Base-by-base conservation (phyloP, 176 grass and related monocot genomes). In the Secale cereale region DNA sequence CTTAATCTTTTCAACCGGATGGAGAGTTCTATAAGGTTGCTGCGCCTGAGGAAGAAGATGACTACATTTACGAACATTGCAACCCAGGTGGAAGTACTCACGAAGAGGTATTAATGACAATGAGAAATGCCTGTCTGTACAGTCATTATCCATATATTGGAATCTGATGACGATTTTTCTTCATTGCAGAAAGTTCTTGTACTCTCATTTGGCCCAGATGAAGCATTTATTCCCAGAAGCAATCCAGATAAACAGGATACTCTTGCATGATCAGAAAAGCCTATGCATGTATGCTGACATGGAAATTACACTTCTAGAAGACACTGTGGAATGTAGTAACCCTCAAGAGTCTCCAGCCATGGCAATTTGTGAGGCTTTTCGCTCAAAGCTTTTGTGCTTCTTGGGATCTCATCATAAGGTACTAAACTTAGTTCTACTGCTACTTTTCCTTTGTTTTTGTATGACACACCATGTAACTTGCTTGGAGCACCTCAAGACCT, bases 1-100 rank as follows among this genome's bases (percentile, higher is more conserved):
- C 50, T 88, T 6, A 74, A 91, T 78, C 86, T 96, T 79, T 99
- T 99, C 78, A 92, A 87, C 71, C 85, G 91, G 41, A 87, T 99
- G 90, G 90, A 94, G 70, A 94, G 81, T 87, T 96, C 97, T 59
- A 94, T 89, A 89, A 94, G 94, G 79, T 92, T 99, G 87, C 90
- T 99, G 77, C 70, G 61, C 48, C 65, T 99, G 59, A 82, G 82
- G 48, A 96, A 99, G 81, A 94, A 94, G 85, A 66, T 71, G 75
- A 16, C 90, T 83, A 94, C 91, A 80, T 94, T 96, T 76, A 86
- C 80, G 41, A 94, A 91, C 56, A 94, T 96, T 82, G 87, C 85
- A 28, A 70, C 78, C 82, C 97, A 96, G 82, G 91, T 99, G 65
- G 93, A 96, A 63, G 36, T 99, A 78, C 88, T 99, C 41, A 87